Conservation (phyloP, 192 early-diverging fungal species). For the Backusella australiensis region DNA sequence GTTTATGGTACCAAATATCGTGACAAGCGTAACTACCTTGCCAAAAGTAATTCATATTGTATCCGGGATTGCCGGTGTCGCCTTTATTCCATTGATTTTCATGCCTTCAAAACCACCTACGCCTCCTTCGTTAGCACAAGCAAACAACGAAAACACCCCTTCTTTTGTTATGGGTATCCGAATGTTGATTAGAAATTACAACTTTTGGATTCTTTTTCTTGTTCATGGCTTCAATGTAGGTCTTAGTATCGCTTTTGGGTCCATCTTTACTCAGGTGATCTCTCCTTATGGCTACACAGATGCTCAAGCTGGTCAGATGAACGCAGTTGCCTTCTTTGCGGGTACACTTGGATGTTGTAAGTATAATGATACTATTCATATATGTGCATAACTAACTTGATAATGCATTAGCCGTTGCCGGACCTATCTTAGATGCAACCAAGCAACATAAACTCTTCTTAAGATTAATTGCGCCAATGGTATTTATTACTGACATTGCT, state of each 20-base stretch:
- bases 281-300: constrained; percentile 37
- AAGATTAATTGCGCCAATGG: constrained; percentile 26
- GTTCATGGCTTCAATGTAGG: constrained; percentile 40
- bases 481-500: constrained; percentile 29
- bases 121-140: constrained; percentile 19
- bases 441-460: constrained; percentile 35
- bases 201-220: constrained; percentile 35
- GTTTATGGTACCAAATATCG: constrained; percentile 32
- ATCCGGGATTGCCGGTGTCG: constrained; percentile 13
- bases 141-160: not conserved
- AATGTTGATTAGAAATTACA: constrained; percentile 23
- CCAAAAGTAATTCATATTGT: constrained; percentile 15
- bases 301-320: constrained; percentile 35
- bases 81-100: constrained; percentile 30
- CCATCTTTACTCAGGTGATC: constrained; percentile 32
- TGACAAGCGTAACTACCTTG: constrained; percentile 6
- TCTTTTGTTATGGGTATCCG: constrained; percentile 28
- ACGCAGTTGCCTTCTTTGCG: constrained; percentile 33
- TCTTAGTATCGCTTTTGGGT: constrained; percentile 33
- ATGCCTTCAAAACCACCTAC: constrained; percentile 34
- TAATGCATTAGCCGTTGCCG: constrained; percentile 29
- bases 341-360: constrained; percentile 36
- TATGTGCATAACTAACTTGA: not conserved
- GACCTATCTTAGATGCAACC: constrained; percentile 33
- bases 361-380: not conserved